Base-by-base conservation (phyloP, 1,284 basidiomycete genomes). In the Moesziomyces antarcticus region DNA sequence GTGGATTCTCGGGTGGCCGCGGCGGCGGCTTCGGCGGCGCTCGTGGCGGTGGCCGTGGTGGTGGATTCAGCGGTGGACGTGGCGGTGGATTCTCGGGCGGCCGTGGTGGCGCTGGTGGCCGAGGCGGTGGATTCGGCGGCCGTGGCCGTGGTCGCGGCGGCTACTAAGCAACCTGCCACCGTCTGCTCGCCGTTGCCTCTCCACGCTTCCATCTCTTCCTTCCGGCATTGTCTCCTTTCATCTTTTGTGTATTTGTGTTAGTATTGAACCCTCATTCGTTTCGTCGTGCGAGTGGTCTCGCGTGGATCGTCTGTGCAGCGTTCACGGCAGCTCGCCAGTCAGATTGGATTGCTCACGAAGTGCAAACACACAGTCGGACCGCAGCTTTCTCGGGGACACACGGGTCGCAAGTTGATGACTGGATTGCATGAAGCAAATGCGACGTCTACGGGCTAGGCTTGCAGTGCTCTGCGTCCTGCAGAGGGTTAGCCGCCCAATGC, bases 1-100 rank as follows among this genome's bases (percentile, higher is more conserved):
- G 79, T 77, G 50, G 80, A 84, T 74, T 83, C 80, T 33, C 70
- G 62, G 40, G 73, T 56, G 57, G 82, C 82, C 8, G 85, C 82
- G 66, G 74, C 80, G 50, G 78, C 75, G 59, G 83, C 40, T 41
- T 51, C 21, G 57, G 57, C 18, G 58, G 77, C 18, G 57, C 57
- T 30, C 48, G 70, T 27, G 71, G 71, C 33, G 56, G 70, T 83
- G 50, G 84, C 84, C 43, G 58, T 68, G 49, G 62, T 10, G 57
- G 59, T 22, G 58, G 64, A 35, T 61, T 63, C 48, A 42, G 68
- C 25, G 61, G 73, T 22, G 70, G 73, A 24, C 62, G 70, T 11
- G 46, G 56, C 13, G 71, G 76, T 22, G 77, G 71, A 48, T 57
- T 73, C n/a, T 59, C 80, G 79, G 57, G 80, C 82, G 46, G 76